Conservation (phyloP, 192 early-diverging fungal species). For the Backusella morwellensis region DNA sequence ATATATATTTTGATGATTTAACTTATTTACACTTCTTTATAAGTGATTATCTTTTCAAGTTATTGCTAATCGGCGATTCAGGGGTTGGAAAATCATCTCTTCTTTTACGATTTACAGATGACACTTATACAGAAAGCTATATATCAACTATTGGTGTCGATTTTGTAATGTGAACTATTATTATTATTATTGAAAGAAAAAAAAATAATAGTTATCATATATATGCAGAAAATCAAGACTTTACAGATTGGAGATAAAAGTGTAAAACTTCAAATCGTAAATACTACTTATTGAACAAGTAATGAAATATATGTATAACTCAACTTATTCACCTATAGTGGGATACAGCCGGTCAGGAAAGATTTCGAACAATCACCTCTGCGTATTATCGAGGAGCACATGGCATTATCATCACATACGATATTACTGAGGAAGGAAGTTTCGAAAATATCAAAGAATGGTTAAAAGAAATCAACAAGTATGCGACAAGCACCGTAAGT, state of each 20-base stretch:
- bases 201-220: background rate
- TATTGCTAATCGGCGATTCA: slow-evolving; percentile 95
- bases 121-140: slow-evolving; percentile 98
- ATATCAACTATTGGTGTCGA: slow-evolving; percentile 98
- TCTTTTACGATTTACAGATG: slow-evolving; percentile 94
- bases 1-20: background rate
- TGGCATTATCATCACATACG: slow-evolving; percentile 98
- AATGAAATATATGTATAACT: background rate
- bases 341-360: slow-evolving; percentile 98
- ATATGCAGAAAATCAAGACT: slow-evolving; percentile 89
- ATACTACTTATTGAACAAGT: background rate
- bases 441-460: slow-evolving; percentile 97
- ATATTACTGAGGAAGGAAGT: slow-evolving; percentile 92
- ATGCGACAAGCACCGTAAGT: slow-evolving; percentile 94
- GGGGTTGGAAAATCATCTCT: slow-evolving; percentile 98
- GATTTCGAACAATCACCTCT: slow-evolving; percentile 98
- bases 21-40: background rate
- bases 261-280: slow-evolving; percentile 94
- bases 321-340: slow-evolving; percentile 48
- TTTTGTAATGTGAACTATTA: slow-evolving; percentile 64
- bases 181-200: background rate
- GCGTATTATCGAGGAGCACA: slow-evolving; percentile 97
- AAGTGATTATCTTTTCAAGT: slow-evolving; percentile 98
- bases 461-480: slow-evolving; percentile 97
- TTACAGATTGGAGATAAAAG: slow-evolving; percentile 97